phyloP scores from a whole-genome alignment of 2,329 filamentous ascomycete species.

The Fonsecaea pedrosoi region DNA sequence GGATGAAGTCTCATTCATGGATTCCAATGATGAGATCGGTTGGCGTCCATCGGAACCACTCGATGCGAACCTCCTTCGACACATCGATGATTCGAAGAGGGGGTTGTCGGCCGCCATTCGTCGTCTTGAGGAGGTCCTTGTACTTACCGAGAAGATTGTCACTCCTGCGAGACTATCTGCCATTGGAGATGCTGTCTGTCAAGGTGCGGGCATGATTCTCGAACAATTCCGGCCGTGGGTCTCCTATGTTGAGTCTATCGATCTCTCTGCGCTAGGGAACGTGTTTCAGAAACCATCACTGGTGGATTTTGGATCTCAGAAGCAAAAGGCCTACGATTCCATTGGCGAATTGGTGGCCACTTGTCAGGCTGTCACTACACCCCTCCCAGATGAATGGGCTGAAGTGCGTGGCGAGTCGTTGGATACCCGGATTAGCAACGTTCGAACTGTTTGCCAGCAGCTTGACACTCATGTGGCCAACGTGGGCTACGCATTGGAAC shows the following conservation, averaged over 20 bases:
- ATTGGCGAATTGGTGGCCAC: slow-evolving; percentile 86
- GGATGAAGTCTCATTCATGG: slow-evolving; percentile 73
- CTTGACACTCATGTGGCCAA: slow-evolving; percentile 87
- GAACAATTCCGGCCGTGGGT: slow-evolving; percentile 92
- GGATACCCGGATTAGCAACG: slow-evolving; percentile 82
- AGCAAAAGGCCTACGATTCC: slow-evolving; percentile 92
- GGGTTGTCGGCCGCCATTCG: slow-evolving; percentile 85
- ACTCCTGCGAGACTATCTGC: slow-evolving; percentile 78
- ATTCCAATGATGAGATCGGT: slow-evolving; percentile 81
- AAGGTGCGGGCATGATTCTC: slow-evolving; percentile 76
- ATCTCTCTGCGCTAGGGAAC: slow-evolving; percentile 78
- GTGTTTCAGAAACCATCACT: slow-evolving; percentile 84
- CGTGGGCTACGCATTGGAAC: slow-evolving; percentile 83
- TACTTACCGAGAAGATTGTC: slow-evolving; percentile 79
- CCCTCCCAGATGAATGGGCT: slow-evolving; percentile 92
- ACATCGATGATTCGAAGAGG: slow-evolving; percentile 83
- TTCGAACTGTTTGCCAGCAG: slow-evolving; percentile 76
- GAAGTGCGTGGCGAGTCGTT: slow-evolving; percentile 88
- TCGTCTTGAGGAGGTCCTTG: slow-evolving; percentile 82
- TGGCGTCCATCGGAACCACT: slow-evolving; percentile 75
- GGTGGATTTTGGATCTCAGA: slow-evolving; percentile 84
- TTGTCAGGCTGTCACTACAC: slow-evolving; percentile 90
- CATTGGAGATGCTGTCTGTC: slow-evolving; percentile 82
- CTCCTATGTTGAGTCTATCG: slow-evolving; percentile 86
- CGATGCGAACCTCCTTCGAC: slow-evolving; percentile 78